Percentiles rank a stretch among this genome's conserved stretches.
Evolutionary conservation across 129 eudicot genomes (phyloP).

Genomic region (Pulicaria dysenterica): DNA sequence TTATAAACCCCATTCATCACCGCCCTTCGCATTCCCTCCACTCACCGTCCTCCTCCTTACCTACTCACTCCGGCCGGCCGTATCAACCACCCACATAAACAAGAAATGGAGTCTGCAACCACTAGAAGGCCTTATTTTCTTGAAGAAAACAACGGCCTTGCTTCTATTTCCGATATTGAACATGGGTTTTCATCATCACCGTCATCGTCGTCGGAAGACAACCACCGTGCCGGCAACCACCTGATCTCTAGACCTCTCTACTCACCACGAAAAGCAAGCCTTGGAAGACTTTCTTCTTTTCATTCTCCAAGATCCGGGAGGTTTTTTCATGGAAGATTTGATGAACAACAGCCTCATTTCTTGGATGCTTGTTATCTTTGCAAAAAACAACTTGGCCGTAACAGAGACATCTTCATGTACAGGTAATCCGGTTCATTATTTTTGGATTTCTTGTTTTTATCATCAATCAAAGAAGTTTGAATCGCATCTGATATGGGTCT

Average conservation of each 20-base stretch:
- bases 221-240: conserved; percentile 35
- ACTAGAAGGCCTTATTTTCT: conserved; percentile 46
- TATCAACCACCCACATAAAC: neutral
- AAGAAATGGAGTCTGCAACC: conserved; percentile 39
- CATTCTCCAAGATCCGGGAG: conserved; percentile 51
- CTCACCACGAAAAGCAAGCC: conserved; percentile 42
- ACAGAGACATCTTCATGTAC: conserved; percentile 65
- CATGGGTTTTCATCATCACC: conserved; percentile 24
- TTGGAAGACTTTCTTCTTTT: conserved; percentile 25
- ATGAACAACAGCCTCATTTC: conserved; percentile 47
- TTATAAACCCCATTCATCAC: conserved; percentile 31
- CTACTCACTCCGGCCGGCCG: conserved; percentile 11
- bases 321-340: conserved; percentile 44
- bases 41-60: conserved; percentile 23
- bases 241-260: conserved; percentile 44
- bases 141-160: conserved; percentile 50
- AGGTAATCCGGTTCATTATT: conserved; percentile 33
- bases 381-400: conserved; percentile 46
- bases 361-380: conserved; percentile 50
- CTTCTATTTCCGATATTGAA: conserved; percentile 36
- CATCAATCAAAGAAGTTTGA: neutral
- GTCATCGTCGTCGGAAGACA: conserved; percentile 32
- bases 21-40: conserved; percentile 28
- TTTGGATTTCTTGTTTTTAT: neutral
- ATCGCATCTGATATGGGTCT: conserved; percentile 9